Evolutionary conservation across 331 rosid genomes (phyloP), one percentile per base, ranked within the genome.

Genomic region (Quercus phellos): DNA sequence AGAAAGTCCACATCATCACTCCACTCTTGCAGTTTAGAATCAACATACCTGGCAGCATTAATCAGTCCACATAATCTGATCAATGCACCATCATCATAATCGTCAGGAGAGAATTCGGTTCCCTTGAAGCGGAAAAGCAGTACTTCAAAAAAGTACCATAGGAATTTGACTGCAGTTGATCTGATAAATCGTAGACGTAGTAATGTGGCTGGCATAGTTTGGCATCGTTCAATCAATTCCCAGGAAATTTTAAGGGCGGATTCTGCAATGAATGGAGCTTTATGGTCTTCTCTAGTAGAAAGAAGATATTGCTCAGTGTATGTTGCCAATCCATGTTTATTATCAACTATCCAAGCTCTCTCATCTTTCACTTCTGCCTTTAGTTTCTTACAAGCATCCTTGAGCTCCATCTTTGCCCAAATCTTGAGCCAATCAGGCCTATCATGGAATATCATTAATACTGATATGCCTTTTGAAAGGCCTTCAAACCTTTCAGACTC

Each of bases 381-480:
- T 46, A 90, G 86, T 78, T 84, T 91, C 84, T 81, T 80, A 85
- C 91, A 87, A 2, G 90, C 91, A 85, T 85, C 90, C 82, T 86
- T 88, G 56, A 91, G 80, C 87, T 91, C 97, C 63, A 91, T 73
- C 82, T 90, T 91, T 63, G 90, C 94, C 97, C 97, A 91, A 70
- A 88, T 83, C 83, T 90, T 91, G 51, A 91, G 89, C 94, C 93
- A 91, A 69, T 88, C 93, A 17, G 78, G 82, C 83, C 93, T 84
- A 60, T 84, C 78, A 80, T 85, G 81, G 77, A 91, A 91, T 79
- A 90, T 75, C 70, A 83, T 78, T 54, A 91, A 82, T 51, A 80
- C 85, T 32, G 97, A 91, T 72, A 85, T 66, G 63, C 83, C 85
- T 66, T 79, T 79, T 10, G 88, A 82, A 34, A 82, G 76, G 71